phyloP scores from a whole-genome alignment of 257 asterid species.

The Anisodus acutangulus region DNA sequence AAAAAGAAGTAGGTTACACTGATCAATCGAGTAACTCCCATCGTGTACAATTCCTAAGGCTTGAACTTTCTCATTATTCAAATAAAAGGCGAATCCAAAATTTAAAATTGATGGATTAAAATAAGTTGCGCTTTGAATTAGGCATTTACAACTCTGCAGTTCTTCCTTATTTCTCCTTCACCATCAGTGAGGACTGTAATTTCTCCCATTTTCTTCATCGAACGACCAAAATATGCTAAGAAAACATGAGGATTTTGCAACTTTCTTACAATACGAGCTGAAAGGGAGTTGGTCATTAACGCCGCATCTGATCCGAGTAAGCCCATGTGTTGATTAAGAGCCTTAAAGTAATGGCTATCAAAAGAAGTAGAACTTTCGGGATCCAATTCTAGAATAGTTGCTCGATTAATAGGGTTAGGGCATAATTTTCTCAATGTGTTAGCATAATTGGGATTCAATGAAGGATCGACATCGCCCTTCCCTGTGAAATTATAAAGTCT shows the following conservation, averaged over 20 bases:
- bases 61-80: not conserved
- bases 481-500: slow-evolving; percentile 58
- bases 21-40: not conserved
- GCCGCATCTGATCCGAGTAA: slow-evolving; percentile 35
- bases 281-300: slow-evolving; percentile 27
- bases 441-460: slow-evolving; percentile 46
- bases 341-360: slow-evolving; percentile 38
- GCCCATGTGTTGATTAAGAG: slow-evolving; percentile 25
- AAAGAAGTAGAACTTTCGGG: slow-evolving; percentile 38
- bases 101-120: no score
- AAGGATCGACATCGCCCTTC: slow-evolving; percentile 49
- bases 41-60: not conserved
- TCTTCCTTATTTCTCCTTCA: slow-evolving; percentile 46
- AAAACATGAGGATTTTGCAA: slow-evolving; percentile 32
- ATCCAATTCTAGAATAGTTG: slow-evolving; percentile 44
- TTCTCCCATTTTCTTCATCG: slow-evolving; percentile 46
- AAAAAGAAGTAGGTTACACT: not conserved
- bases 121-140: not conserved
- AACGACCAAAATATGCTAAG: slow-evolving; percentile 40
- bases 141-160: slow-evolving; percentile 36
- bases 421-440: slow-evolving; percentile 36
- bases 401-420: slow-evolving; percentile 34
- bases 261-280: slow-evolving; percentile 37
- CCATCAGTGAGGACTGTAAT: slow-evolving; percentile 36
- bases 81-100: no score